Conservation (phyloP, 2,329 filamentous ascomycete species). For the Monilinia vaccinii-corymbosi region DNA sequence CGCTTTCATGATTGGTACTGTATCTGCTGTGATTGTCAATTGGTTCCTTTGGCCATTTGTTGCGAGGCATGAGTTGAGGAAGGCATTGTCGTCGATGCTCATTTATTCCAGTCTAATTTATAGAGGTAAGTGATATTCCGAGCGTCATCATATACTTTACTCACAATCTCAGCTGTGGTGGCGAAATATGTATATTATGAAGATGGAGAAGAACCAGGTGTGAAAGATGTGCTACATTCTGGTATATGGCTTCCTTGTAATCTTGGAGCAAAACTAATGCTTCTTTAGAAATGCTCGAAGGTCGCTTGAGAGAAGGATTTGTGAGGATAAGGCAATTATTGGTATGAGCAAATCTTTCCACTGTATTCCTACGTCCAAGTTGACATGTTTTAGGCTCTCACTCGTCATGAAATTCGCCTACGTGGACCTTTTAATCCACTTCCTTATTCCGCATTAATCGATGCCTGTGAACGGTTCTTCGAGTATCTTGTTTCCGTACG, state of each 20-base stretch:
- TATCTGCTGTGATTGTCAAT: conserved; percentile 45
- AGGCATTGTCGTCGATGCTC: conserved; percentile 46
- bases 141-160: not conserved
- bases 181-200: conserved; percentile 52
- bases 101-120: conserved; percentile 50
- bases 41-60: conserved; percentile 55
- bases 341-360: conserved; percentile 10
- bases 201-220: conserved; percentile 41
- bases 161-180: conserved; percentile 31
- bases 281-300: conserved; percentile 45
- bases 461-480: conserved; percentile 48
- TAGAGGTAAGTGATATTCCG: conserved; percentile 24
- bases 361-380: not conserved
- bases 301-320: conserved; percentile 50
- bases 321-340: conserved; percentile 48
- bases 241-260: conserved; percentile 11
- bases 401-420: conserved; percentile 49
- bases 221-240: conserved; percentile 42
- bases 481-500: conserved; percentile 49
- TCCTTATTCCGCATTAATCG: conserved; percentile 47
- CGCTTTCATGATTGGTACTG: conserved; percentile 44
- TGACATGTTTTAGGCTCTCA: conserved; percentile 35
- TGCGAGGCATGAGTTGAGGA: conserved; percentile 48
- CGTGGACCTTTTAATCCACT: conserved; percentile 47
- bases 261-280: conserved; percentile 8